phyloP scores from a whole-genome alignment of 2,329 filamentous ascomycete genomes.

The Paecilomyces variotii region DNA sequence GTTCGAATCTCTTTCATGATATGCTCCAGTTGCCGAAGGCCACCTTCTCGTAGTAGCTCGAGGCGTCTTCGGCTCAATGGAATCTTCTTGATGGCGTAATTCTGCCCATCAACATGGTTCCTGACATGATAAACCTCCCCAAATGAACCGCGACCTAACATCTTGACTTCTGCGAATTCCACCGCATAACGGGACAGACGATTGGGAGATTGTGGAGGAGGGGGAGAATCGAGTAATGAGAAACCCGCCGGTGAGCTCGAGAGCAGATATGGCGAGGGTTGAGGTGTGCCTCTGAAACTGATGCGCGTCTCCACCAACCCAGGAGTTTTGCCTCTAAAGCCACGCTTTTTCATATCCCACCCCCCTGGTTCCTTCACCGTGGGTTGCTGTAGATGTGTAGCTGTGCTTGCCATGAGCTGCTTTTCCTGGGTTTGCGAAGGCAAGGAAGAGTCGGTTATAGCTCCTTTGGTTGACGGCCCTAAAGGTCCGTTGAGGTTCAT shows the following conservation, averaged over 20 bases:
- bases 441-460: constrained; percentile 13
- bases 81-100: constrained; percentile 62
- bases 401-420: constrained; percentile 10
- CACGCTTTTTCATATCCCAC: constrained; percentile 12
- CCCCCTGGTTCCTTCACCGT: constrained; percentile 3
- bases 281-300: constrained; percentile 14
- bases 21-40: constrained; percentile 46
- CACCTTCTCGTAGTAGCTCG: constrained; percentile 44
- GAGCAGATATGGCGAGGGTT: constrained; percentile 15
- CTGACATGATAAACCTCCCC: constrained; percentile 55
- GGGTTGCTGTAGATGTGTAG: constrained; percentile 1
- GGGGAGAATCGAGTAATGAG: constrained; percentile 19
- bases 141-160: constrained; percentile 58
- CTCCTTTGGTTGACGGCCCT: constrained; percentile 13
- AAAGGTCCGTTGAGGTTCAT: constrained; percentile 18
- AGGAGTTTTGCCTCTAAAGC: constrained; percentile 10
- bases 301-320: constrained; percentile 15
- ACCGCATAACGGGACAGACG: constrained; percentile 38
- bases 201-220: constrained; percentile 14
- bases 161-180: constrained; percentile 46
- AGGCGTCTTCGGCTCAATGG: constrained; percentile 47
- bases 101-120: constrained; percentile 53
- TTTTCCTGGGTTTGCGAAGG: constrained; percentile 11
- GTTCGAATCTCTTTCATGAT: constrained; percentile 55
- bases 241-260: constrained; percentile 25